Evolutionary conservation across 2,329 filamentous ascomycete genomes (phyloP), one percentile per base, ranked within the genome.

Genomic region (Rachicladosporium sp.): DNA sequence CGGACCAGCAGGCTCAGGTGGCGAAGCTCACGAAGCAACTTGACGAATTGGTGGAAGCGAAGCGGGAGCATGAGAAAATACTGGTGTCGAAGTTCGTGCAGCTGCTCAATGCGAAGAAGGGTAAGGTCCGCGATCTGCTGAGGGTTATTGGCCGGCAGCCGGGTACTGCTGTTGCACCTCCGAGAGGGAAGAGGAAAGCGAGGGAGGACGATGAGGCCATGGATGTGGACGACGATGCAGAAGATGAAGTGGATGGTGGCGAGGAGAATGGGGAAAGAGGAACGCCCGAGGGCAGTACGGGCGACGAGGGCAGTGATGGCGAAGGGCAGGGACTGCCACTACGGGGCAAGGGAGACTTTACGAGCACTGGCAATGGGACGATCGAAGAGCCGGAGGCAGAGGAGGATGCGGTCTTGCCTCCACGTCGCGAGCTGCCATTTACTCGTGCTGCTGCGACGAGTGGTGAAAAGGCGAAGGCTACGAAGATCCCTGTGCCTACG

Each of bases 91-190:
- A 84, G 55, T 85, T 85, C 50, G 71, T 74, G 40, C 67, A 74
- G 40, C 64, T 89, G 2, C 63, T 88, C 1, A 88, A 88, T 50
- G 75, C 81, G 56, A 89, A 89, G 64, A 88, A 88, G 59, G 65
- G 79, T 38, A 87, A 83, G 60, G 87, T 88, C 36, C 65, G 82
- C 33, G 74, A 86, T 50, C 81, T 85, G 43, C 42, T 35, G 32
- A 37, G 35, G 34, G 13, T 15, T 12, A 12, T 35, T 21, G 19
- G 33, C 11, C 46, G 50, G 23, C 47, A 49, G 44, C 46, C 53
- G 35, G 48, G 42, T 27, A 35, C 39, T 31, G 58, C 58, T 19
- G 49, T 19, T 19, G 15, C 15, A 19, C 15, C 15, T 19, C 15
- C 58, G 31, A 40, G 41, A 19, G 46, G 48, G 13, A 61, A 61